Conservation (phyloP, 441 rosid species). For the Adansonia grandidieri region DNA sequence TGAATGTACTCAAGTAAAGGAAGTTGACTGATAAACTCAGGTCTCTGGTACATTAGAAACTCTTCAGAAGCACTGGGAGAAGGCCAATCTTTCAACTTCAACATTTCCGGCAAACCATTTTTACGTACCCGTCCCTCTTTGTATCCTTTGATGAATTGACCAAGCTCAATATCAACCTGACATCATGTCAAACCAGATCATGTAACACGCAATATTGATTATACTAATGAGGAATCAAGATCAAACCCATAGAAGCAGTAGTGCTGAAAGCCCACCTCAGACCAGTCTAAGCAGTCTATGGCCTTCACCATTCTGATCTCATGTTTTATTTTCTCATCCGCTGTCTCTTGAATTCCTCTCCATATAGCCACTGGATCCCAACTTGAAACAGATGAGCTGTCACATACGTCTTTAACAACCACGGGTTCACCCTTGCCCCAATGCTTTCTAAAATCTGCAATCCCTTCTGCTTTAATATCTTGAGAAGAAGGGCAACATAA, state of each 20-base stretch:
- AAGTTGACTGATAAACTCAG: constrained; percentile 83
- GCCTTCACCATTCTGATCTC: constrained; percentile 71
- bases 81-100: constrained; percentile 94
- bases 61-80: constrained; percentile 91
- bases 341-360: constrained; percentile 73
- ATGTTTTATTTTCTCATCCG: constrained; percentile 72
- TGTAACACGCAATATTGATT: constrained; percentile 9
- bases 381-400: constrained; percentile 54
- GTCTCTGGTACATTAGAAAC: constrained; percentile 79
- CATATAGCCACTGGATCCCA: constrained; percentile 84
- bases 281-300: constrained; percentile 67
- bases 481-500: constrained; percentile 67
- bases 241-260: constrained; percentile 27
- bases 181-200: constrained; percentile 33
- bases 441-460: constrained; percentile 68
- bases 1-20: constrained; percentile 93
- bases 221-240: constrained; percentile 19
- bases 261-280: constrained; percentile 61
- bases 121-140: constrained; percentile 54
- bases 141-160: constrained; percentile 73
- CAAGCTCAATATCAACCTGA: constrained; percentile 80
- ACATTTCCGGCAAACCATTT: constrained; percentile 54
- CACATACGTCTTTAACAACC: constrained; percentile 67
- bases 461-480: constrained; percentile 58
- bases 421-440: constrained; percentile 81